These are phyloP conservation scores for Agrocybe praecox DNA, from an alignment of 768 basidiomycete genomes.

Conservation along the genomic window DNA sequence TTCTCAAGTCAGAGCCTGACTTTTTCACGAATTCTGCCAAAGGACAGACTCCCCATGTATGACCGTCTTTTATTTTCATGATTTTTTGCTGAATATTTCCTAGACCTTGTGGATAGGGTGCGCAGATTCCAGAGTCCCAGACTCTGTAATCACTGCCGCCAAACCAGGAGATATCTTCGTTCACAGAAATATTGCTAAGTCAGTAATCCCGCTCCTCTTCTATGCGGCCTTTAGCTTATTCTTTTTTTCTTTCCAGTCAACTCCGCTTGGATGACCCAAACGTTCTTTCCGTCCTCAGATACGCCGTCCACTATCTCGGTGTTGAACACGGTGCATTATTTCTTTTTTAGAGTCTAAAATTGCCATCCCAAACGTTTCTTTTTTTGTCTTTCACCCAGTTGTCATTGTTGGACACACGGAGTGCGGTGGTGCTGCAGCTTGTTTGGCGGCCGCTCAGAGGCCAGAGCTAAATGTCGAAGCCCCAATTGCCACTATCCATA, in stretches of 20 bases:
- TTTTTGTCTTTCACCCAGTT: slow-evolving; percentile 46
- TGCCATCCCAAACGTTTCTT: slow-evolving; percentile 32
- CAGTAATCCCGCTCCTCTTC: slow-evolving; percentile 23
- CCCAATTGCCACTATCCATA: slow-evolving; percentile 32
- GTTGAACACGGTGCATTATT: slow-evolving; percentile 73
- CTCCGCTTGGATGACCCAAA: slow-evolving; percentile 73
- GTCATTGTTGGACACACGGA: slow-evolving; percentile 81
- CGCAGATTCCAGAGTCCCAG: slow-evolving; percentile 85
- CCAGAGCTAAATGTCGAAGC: slow-evolving; percentile 28
- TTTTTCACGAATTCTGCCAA: slow-evolving; percentile 66
- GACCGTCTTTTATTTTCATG: slow-evolving; percentile 12
- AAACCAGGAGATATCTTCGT: slow-evolving; percentile 84
- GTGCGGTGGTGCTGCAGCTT: slow-evolving; percentile 77
- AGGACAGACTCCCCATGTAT: slow-evolving; percentile 70
- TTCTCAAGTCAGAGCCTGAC: slow-evolving; percentile 52
- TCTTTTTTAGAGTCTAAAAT: slow-evolving; percentile 20
- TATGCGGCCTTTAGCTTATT: not conserved
- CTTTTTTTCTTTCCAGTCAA: slow-evolving; percentile 49
- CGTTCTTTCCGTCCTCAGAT: slow-evolving; percentile 71
- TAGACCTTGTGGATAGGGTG: slow-evolving; percentile 83
- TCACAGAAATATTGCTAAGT: slow-evolving; percentile 90
- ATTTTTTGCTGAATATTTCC: slow-evolving; percentile 6
- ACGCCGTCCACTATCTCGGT: slow-evolving; percentile 69
- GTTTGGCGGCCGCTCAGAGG: slow-evolving; percentile 46
- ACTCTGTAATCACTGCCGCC: slow-evolving; percentile 67